Evolutionary conservation across 164 flowering plant species (phyloP), one percentile per base, ranked within the genome.

Genomic region (Annona squamosa): DNA sequence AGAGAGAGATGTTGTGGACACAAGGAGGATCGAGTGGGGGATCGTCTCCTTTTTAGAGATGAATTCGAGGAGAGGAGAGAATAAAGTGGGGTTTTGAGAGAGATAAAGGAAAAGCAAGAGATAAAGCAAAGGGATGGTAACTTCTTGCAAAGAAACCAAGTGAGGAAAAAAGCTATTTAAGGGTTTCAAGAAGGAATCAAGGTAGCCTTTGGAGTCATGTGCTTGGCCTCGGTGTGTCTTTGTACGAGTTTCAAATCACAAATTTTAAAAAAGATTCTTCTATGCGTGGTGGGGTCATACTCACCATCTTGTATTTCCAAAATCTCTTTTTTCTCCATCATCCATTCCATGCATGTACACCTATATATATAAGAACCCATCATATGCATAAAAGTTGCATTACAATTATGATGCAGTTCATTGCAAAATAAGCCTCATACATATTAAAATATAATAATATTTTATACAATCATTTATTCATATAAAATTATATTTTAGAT

Each of bases 141-240:
- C 90, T 90, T 91, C 89, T 89, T 90, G 87, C 88, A 87, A 88
- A 90, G 89, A 85, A 81, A 16, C 88, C 85, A 89, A 88, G 86
- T 80, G 65, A 26, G 13, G 59, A 52, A 52, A 75, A 78, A 84
- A 82, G 82, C 78, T 76, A 77, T 4, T 72, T 71, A 77, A 48
- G 64, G 72, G 48, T 59, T 65, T 69, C 73, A 75, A 72, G 77
- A 81, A 76, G 81, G 89, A 84, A 85, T 83, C 86, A 82, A 77
- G 77, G 66, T 74, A 81, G 77, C 78, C 78, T 76, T 79, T 52
- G 59, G 81, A 79, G 83, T 85, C 91, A 88, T 90, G 87, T 88
- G 89, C 81, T 85, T 77, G 67, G 77, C 61, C 74, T 76, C 72
- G 74, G 45, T 80, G 63, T 17, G 19, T 69, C 72, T 80, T 77